phyloP scores from a whole-genome alignment of 108 stramenopile genomes.

The Pelagomonas calceolata region DNA sequence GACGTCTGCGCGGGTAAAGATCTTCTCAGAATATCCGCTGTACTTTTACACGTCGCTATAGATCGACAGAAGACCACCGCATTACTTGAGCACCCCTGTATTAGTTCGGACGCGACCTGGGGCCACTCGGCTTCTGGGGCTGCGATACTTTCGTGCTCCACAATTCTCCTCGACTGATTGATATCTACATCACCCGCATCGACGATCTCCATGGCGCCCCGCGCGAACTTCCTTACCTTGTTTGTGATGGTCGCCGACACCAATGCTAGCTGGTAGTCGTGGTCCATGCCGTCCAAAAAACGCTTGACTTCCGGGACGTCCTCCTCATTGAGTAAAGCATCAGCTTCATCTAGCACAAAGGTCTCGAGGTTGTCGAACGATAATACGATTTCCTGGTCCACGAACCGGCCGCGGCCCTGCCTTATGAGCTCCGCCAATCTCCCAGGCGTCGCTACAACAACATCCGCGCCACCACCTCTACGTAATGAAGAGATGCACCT shows the following conservation, averaged over 20 bases:
- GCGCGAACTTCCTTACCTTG: conserved; percentile 31
- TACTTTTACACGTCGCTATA: conserved; percentile 35
- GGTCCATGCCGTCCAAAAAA: conserved; percentile 31
- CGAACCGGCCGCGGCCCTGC: conserved; percentile 6
- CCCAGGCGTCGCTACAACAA: conserved; percentile 43
- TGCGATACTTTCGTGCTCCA: conserved; percentile 10
- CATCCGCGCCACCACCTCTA: conserved; percentile 28
- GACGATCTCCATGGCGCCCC: conserved; percentile 39
- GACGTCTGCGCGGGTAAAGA: background rate
- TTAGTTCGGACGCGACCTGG: conserved; percentile 34
- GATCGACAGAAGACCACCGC: conserved; percentile 41
- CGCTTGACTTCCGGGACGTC: conserved; percentile 37
- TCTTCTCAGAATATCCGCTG: conserved; percentile 26
- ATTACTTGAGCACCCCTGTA: conserved; percentile 31
- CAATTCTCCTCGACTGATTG: too few relatives aligned
- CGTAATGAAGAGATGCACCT: conserved; percentile 29
- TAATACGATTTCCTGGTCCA: conserved; percentile 9
- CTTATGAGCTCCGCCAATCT: conserved; percentile 39
- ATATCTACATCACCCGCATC: conserved; percentile 14
- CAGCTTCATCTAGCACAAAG: conserved; percentile 43
- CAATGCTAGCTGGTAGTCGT: conserved; percentile 47
- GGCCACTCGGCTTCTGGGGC: conserved; percentile 18
- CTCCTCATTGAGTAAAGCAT: conserved; percentile 31
- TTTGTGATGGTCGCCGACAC: conserved; percentile 44
- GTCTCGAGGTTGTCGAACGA: conserved; percentile 12